Conservation (phyloP, 768 basidiomycete genomes). For the Pilatotrama ljubarskyi region DNA sequence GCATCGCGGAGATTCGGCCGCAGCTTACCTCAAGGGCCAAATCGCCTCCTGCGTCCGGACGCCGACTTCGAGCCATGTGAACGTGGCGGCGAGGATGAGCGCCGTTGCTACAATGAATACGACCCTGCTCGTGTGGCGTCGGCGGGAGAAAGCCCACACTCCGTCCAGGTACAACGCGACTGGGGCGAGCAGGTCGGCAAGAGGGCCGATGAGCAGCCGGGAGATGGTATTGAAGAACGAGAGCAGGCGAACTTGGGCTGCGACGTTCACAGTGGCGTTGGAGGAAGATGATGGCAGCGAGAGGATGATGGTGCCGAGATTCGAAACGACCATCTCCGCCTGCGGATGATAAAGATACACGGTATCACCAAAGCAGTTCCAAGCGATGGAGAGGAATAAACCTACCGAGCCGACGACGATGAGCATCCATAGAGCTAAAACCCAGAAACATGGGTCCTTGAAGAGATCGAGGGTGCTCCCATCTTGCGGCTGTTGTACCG, state of each 20-base stretch:
- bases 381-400: constrained; percentile 12
- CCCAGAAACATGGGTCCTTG: constrained; percentile 62
- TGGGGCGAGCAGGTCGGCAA: constrained; percentile 76
- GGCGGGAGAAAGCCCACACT: constrained; percentile 39
- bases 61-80: constrained; percentile 53
- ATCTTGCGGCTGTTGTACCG: constrained; percentile 32
- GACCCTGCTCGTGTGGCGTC: constrained; percentile 61
- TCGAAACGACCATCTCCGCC: constrained; percentile 84
- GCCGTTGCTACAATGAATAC: constrained; percentile 56
- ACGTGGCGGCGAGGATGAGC: constrained; percentile 49
- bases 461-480: constrained; percentile 46
- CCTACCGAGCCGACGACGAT: constrained; percentile 70
- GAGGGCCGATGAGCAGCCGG: constrained; percentile 63
- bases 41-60: constrained; percentile 50
- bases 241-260: constrained; percentile 68
- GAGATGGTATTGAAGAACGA: constrained; percentile 73
- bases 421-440: constrained; percentile 51
- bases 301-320: constrained; percentile 73
- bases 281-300: constrained; percentile 47
- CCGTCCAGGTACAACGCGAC: constrained; percentile 45
- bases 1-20: not conserved
- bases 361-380: not conserved
- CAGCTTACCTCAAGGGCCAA: constrained; percentile 69
- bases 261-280: constrained; percentile 29
- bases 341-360: constrained; percentile 27